A percentile compares a stretch with the other conserved stretches of the same genome.
Conservation (phyloP, 2,329 filamentous ascomycete genomes). For the Verticillium alfalfae region DNA sequence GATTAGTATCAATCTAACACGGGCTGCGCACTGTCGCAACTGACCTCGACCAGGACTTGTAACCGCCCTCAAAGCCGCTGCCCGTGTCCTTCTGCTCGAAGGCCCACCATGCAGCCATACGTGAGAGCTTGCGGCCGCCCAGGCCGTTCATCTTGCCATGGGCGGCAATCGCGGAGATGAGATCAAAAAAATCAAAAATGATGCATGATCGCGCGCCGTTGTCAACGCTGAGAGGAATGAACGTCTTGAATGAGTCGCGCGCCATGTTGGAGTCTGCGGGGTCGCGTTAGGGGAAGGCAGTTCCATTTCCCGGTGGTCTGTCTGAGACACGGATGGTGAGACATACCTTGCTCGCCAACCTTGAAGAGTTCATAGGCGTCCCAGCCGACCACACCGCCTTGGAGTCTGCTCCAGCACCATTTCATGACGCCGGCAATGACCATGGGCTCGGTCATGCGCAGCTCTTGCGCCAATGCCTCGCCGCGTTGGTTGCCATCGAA, state of each 20-base stretch:
- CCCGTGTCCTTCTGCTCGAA: conserved; percentile 86
- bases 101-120: conserved; percentile 97
- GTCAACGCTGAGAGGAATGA: conserved; percentile 90
- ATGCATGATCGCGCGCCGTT: conserved; percentile 80
- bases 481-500: conserved; percentile 70
- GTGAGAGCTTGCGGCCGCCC: conserved; percentile 85
- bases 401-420: conserved; percentile 95
- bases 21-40: conserved; percentile 16
- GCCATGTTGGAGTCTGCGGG: conserved; percentile 79
- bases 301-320: background rate
- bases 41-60: conserved; percentile 79
- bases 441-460: conserved; percentile 91
- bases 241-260: conserved; percentile 89
- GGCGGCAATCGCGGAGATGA: conserved; percentile 83
- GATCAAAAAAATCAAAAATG: conserved; percentile 94
- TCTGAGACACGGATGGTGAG: background rate
- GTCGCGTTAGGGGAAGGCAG: conserved; percentile 2
- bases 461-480: conserved; percentile 71
- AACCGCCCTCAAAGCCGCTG: conserved; percentile 91
- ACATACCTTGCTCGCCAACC: conserved; percentile 80
- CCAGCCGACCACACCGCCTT: conserved; percentile 91
- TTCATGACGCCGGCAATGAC: conserved; percentile 91
- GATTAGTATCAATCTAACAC: conserved; percentile 19
- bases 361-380: conserved; percentile 95
- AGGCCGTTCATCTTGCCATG: conserved; percentile 92